phyloP scores from a whole-genome alignment of 257 asterid species.

The Nyctanthes arbortristis region DNA sequence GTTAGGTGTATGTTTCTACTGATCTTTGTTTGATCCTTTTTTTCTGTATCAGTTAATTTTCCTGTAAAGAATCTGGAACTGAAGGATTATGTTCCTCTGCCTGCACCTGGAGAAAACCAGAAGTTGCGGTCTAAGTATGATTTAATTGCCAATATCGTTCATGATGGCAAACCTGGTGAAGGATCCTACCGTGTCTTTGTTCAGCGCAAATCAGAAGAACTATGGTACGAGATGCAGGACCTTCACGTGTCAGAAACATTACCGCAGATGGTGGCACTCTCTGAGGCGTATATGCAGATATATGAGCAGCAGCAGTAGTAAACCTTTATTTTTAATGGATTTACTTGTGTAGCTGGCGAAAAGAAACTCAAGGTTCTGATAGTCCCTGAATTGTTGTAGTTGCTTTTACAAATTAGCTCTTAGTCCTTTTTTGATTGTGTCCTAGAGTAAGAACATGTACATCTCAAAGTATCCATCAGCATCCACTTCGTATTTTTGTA shows the following conservation, averaged over 20 bases:
- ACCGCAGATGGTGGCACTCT: conserved; percentile 95
- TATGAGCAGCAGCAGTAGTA: conserved; percentile 90
- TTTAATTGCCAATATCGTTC: conserved; percentile 77
- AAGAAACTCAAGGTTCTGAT: background rate
- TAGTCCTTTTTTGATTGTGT: too few species aligned
- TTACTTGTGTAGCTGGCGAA: background rate
- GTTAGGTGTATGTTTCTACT: conserved; percentile 2
- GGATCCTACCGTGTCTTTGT: conserved; percentile 92
- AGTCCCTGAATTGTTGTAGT: background rate
- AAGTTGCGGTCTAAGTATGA: conserved; percentile 82
- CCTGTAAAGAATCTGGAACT: conserved; percentile 98
- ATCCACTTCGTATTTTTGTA: too few species aligned
- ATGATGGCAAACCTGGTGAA: conserved; percentile 78
- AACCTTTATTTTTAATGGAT: background rate
- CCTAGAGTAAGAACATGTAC: background rate
- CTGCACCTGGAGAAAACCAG: conserved; percentile 59
- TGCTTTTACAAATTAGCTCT: background rate
- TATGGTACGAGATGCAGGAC: conserved; percentile 98
- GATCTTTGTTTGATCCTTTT: background rate
- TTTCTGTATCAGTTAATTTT: conserved; percentile 60
- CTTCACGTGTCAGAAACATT: conserved; percentile 90
- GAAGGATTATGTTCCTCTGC: conserved; percentile 87
- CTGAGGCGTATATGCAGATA: conserved; percentile 93
- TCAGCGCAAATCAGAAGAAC: conserved; percentile 93
- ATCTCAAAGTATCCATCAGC: too few species aligned